Percentiles rank a stretch among this genome's conserved stretches.
phyloP scores from a whole-genome alignment of 495 filamentous ascomycete genomes.

The Aspergillus taichungensis region DNA sequence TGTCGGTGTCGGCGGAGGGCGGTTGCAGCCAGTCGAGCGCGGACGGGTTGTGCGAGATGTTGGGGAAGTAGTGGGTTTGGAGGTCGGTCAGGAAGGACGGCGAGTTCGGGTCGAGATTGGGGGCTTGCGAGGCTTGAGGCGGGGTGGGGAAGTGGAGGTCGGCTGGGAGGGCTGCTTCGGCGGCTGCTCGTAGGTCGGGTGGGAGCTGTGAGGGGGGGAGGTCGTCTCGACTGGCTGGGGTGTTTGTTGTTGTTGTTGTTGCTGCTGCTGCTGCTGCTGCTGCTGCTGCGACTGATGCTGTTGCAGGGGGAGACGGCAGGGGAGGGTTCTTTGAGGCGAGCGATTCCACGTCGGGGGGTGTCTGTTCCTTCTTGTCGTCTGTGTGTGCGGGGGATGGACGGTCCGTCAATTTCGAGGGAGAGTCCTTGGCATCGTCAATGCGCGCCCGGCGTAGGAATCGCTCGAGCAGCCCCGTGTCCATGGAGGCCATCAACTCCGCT shows the following conservation, averaged over 20 bases:
- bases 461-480: slow-evolving; percentile 66
- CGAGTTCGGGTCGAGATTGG: slow-evolving; percentile 72
- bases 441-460: slow-evolving; percentile 69
- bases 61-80: slow-evolving; percentile 87
- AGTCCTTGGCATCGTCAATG: slow-evolving; percentile 50
- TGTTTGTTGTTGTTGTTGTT: slow-evolving; percentile 7
- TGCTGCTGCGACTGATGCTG: slow-evolving; percentile 9
- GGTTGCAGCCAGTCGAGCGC: slow-evolving; percentile 86
- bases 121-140: slow-evolving; percentile 10
- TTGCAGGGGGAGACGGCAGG: not conserved
- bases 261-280: not conserved
- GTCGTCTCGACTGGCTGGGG: slow-evolving; percentile 27
- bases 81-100: slow-evolving; percentile 75
- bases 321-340: too few species aligned
- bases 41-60: slow-evolving; percentile 72
- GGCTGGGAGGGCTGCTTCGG: slow-evolving; percentile 36
- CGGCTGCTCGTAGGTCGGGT: slow-evolving; percentile 34
- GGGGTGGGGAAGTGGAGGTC: slow-evolving; percentile 14
- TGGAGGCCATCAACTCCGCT: slow-evolving; percentile 57
- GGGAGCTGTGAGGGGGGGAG: slow-evolving; percentile 25
- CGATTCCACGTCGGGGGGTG: too few species aligned
- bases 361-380: not conserved
- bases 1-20: slow-evolving; percentile 49
- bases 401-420: not conserved
- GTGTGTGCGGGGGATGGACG: not conserved